Evolutionary conservation across 163 green algal species (phyloP), one percentile per base, ranked within the genome.

Genomic region (Prototheca wickerhamii): DNA sequence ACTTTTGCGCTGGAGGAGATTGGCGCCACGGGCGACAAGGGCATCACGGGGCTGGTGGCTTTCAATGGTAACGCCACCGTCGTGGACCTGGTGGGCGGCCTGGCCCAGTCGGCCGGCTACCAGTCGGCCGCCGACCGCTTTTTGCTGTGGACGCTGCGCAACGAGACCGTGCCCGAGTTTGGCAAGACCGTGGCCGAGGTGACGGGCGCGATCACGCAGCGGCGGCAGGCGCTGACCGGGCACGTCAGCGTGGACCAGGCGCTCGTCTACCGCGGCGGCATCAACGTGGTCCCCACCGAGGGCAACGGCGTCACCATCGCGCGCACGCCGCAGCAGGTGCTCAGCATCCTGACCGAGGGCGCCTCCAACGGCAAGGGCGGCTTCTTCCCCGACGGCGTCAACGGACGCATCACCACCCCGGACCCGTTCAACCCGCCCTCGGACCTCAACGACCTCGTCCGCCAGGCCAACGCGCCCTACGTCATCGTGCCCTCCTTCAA

Each of bases 311-410:
- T 81, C 34, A 81, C 74, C 15, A 67, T 81, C 8, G 55, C 54
- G 1, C 65, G 69, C 49, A 73, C 74, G 3, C 74, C 74, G 8
- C 60, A 72, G 55, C 34, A 64, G 69, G 65, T 75, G 15, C 67
- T 82, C 21, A 72, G 70, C 62, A 75, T 82, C 34, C 32, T 82
- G 21, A 73, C 70, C 2, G 21, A 73, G 18, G 75, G 75, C 18
- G 37, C 43, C 25, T 5, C 33, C 12, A 60, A 55, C 1, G 68
- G 71, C 61, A 76, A 64, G 55, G 75, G 75, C 4, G 68, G 56
- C 5, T 82, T 82, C 65, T 78, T 82, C 61, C 75, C 75, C 1
- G 20, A 69, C 0, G 64, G 64, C 0, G 35, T 71, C 8, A 65
- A 71, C 20, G 64, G 64, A 0, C 35, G 49, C 21, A 71, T 71